Base-by-base conservation (phyloP, 805 yeast genomes). In the Kazachstania psychrophila region DNA sequence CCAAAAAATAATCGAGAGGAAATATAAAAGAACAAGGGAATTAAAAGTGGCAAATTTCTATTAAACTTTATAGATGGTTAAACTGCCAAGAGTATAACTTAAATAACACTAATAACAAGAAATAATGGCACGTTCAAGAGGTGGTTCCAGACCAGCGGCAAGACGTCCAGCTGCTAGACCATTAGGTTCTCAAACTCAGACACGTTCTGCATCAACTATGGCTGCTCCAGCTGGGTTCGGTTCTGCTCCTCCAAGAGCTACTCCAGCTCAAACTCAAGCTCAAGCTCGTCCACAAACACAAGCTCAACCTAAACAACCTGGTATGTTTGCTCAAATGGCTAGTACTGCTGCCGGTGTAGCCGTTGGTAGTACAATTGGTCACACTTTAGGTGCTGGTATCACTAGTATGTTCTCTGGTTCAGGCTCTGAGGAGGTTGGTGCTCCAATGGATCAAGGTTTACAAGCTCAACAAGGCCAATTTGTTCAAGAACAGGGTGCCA, bases 331-430 rank as follows among this genome's bases (percentile, higher is more conserved):
- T 42, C 94, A 92, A 67, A 92, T 92, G 98, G 97, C 97, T 27
- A 72, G 94, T 33, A 92, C 98, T 33, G 98, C 98, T 38, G 98
- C 97, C 34, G 98, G 98, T 78, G 98, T 92, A 31, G 98, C 97
- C 37, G 96, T 92, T 39, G 98, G 98, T 54, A 85, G 96, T 36
- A 80, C 97, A 43, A 79, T 89, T 38, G 98, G 98, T 44, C 98
- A 92, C 72, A 86, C 96, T 28, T 49, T 89, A 41, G 96, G 96
- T 66, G 94, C 94, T 44, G 97, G 97, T 54, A 68, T 92, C 52
- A 78, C 95, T 34, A 72, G 85, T 34, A 65, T 92, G 73, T 86
- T 94, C 37, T 26, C 39, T 15, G 94, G 95, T 38, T 73, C 84
- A 26, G 68, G 79, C 20, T 61, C 77, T 20, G 62, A 69, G 22